Evolutionary conservation across 169 alveolate genomes (phyloP), one percentile per base, ranked within the genome.

Genomic region (Plasmodium billcollinsi): DNA sequence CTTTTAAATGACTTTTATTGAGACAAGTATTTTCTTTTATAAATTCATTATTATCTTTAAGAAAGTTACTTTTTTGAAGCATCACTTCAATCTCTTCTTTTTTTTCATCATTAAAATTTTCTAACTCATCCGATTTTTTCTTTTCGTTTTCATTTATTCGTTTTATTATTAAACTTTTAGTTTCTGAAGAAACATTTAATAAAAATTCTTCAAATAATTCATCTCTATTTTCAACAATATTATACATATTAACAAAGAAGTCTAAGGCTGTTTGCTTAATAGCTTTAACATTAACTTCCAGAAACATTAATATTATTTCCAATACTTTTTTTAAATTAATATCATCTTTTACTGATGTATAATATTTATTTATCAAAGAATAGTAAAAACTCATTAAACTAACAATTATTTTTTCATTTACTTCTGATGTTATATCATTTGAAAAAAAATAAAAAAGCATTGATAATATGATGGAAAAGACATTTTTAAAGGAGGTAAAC

Each of bases 341-440:
- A 49, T 80, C 70, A 56, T 80, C 58, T 80, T 80, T 80, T 73
- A 80, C 90, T 39, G 90, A 47, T 67, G 90, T 61, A 50, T 80
- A 80, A 54, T 80, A 80, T 67, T 80, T 80, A 24, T 80, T 80
- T 67, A 80, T 80, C 73, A 80, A 69, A 61, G 85, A 80, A 43
- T 80, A 80, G 80, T 80, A 80, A 80, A 80, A 80, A 69, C 90
- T 80, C 90, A 80, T 80, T 69, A 80, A 80, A 72, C 90, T 69
- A 67, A 80, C 90, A 69, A 80, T 80, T 80, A 80, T 80, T 58
- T 80, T 80, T 69, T 80, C 90, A 69, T 80, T 80, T 80, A 69
- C 70, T 80, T 80, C 72, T 50, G 75, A 75, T 47, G 76, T 67
- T 7, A 62, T 62, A 71, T 80, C 90, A 39, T 43, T 72, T 43